Percentiles rank a stretch among this genome's conserved stretches.
phyloP scores from a whole-genome alignment of 148 eudicot genomes.

The Dianthus caryophyllus region DNA sequence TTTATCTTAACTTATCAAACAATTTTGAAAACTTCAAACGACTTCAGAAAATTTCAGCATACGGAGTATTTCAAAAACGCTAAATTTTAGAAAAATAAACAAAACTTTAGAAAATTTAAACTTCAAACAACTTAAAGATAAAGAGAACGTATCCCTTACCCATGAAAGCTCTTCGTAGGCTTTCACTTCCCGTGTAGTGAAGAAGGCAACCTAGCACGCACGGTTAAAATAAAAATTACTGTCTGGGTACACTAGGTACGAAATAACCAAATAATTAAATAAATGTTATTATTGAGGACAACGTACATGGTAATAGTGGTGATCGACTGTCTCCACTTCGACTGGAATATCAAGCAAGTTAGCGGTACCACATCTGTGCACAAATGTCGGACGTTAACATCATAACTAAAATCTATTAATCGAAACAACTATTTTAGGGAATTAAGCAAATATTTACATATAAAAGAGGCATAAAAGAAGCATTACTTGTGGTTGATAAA shows the following conservation, averaged over 20 bases:
- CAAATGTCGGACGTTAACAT: conserved; percentile 7
- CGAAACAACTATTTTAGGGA: not conserved
- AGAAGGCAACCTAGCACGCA: conserved; percentile 65
- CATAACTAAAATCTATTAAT: not conserved
- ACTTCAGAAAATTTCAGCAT: too few relatives aligned
- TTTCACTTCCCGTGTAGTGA: conserved; percentile 46
- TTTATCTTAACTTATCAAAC: too few relatives aligned
- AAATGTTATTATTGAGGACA: conserved; percentile 2
- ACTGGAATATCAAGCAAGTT: conserved; percentile 63
- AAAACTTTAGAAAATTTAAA: too few relatives aligned
- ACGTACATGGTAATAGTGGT: conserved; percentile 65
- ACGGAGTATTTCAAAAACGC: too few relatives aligned
- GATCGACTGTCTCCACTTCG: conserved; percentile 66
- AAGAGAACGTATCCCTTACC: too few relatives aligned
- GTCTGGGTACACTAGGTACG: not conserved
- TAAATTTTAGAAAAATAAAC: too few relatives aligned
- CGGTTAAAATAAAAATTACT: conserved; percentile 1
- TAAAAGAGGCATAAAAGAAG: conserved; percentile 10
- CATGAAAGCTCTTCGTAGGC: conserved; percentile 63
- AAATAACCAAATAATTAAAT: not conserved
- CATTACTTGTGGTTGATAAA: conserved; percentile 60
- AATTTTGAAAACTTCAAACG: too few relatives aligned
- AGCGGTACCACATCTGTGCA: conserved; percentile 45
- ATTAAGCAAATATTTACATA: not conserved
- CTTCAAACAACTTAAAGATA: not conserved